phyloP scores from a whole-genome alignment of 2,329 filamentous ascomycete species.

The Ceratocystis lukuohia region DNA sequence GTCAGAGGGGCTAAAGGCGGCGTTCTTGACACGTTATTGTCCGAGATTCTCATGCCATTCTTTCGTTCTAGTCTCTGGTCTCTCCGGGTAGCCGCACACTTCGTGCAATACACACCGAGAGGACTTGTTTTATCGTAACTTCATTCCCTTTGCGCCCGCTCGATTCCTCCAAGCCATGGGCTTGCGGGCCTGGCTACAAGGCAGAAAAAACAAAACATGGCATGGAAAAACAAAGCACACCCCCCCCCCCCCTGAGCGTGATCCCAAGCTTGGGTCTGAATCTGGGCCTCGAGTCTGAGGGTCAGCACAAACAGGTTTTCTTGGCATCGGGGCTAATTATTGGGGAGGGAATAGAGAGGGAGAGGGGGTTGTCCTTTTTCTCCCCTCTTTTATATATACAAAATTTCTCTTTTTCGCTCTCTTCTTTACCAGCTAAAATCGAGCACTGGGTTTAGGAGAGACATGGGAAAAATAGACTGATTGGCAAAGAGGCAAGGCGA shows the following conservation, averaged over 20 bases:
- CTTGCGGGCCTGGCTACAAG: not conserved
- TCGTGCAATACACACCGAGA: not conserved
- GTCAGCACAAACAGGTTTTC: slow-evolving; percentile 3
- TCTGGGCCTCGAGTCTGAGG: not conserved
- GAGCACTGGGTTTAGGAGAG: too few relatives aligned
- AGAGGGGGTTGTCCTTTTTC: not conserved
- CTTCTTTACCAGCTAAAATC: too few relatives aligned
- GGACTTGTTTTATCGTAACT: not conserved
- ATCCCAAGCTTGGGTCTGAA: not conserved
- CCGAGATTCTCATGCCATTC: not conserved
- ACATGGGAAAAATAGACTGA: too few relatives aligned
- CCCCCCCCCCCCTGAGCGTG: not conserved
- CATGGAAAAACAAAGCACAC: not conserved
- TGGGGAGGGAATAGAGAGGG: not conserved
- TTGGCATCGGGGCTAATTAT: not conserved
- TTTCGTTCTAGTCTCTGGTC: not conserved
- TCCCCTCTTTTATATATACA: too few relatives aligned
- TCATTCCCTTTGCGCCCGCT: not conserved
- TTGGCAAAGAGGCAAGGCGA: too few relatives aligned
- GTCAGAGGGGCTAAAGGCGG: not conserved
- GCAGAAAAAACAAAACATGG: not conserved
- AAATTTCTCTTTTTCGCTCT: too few relatives aligned
- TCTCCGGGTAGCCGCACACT: not conserved
- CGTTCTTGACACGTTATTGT: not conserved
- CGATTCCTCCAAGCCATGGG: not conserved